Evolutionary conservation across 495 filamentous ascomycete genomes (phyloP), one percentile per base, ranked within the genome.

Genomic region (Xylaria scruposa): DNA sequence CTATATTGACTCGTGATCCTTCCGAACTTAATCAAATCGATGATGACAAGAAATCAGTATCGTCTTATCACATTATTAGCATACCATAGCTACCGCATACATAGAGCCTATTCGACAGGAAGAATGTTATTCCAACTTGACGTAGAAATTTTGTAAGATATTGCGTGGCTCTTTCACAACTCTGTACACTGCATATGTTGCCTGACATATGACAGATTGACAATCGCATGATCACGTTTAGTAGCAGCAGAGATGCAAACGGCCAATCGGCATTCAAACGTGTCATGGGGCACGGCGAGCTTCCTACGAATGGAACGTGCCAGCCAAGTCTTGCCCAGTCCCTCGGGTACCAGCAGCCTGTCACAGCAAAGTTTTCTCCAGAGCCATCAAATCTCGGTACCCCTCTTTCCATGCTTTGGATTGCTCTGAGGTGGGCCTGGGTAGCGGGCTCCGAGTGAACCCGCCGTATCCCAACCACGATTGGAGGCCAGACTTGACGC

Each of bases 401-500:
- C 87, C 89, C 53, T 90, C 89, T 73, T 90, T 89, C 80, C 90
- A 90, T 72, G 87, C 85, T 38, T 81, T 82, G 26, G 81, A 85
- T 76, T 91, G 88, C 19, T 82, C 79, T 75, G 88, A 78, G 15
- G 82, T 81, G 56, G 92, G 77, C 72, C 86, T 82, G 73, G 82
- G 85, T 72, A 92, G 82, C 64, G 91, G 91, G 70, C 84, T 81
- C 26, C 91, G 83, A 19, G 90, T 89, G 72, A 83, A 88, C 4
- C 91, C 91, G 33, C 90, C 91, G 75, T 93, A 92, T n/a, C 92
- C 92, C 75, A 89, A 90, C 78, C 93, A 94, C 24, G 83, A 84
- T 79, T 93, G 89, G 74, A 97, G 89, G 12, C 91, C 93, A 63
- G 88, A 87, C 88, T 97, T 95, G 53, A 93, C 94, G 3, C 92